Conservation (phyloP, 164 flowering plant genomes). For the Warburgia ugandensis region DNA sequence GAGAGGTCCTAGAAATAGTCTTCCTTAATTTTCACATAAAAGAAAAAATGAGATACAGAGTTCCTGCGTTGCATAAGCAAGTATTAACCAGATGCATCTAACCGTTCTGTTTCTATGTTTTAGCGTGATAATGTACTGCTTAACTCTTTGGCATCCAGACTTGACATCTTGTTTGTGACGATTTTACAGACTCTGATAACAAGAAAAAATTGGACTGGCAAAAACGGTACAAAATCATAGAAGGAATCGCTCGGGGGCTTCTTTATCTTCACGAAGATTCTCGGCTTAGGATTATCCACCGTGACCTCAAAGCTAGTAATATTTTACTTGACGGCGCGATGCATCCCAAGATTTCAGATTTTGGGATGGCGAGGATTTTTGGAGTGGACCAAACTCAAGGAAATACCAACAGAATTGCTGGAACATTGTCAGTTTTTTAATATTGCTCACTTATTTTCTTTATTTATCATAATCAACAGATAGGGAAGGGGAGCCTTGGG, state of each 20-base stretch:
- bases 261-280: too few relatives aligned
- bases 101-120: too few relatives aligned
- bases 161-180: too few relatives aligned
- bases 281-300: too few relatives aligned
- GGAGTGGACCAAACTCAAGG: conserved; percentile 18
- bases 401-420: conserved; percentile 18
- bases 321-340: conserved; percentile 34
- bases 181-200: not conserved
- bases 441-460: not conserved
- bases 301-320: conserved; percentile 52
- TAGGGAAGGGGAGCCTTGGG: not conserved
- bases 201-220: conserved; percentile 13
- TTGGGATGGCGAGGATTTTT: conserved; percentile 37
- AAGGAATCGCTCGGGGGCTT: too few relatives aligned
- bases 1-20: too few relatives aligned
- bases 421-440: conserved; percentile 30
- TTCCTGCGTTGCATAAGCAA: too few relatives aligned
- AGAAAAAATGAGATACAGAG: too few relatives aligned
- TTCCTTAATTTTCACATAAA: too few relatives aligned
- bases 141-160: too few relatives aligned
- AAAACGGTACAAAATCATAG: conserved; percentile 17
- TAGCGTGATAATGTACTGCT: too few relatives aligned
- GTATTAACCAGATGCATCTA: too few relatives aligned
- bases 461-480: not conserved
- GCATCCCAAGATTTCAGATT: conserved; percentile 42